Evolutionary conservation across 495 filamentous ascomycete genomes (phyloP), one percentile per base, ranked within the genome.

Genomic region (Penicillium herquei): DNA sequence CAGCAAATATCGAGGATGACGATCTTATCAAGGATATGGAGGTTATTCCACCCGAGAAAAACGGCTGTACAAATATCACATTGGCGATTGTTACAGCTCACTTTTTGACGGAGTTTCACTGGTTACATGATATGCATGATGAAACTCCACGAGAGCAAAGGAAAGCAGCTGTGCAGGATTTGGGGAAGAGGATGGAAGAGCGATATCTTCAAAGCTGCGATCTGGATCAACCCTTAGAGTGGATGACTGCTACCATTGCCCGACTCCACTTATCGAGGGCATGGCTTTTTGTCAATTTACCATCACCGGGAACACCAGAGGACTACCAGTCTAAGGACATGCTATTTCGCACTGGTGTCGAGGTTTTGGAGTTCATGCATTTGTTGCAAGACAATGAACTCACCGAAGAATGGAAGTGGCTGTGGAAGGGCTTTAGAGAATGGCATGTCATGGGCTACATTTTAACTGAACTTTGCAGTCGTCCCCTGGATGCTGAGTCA

Each of bases 391-490:
- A 37, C 0, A 51, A 56, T 45, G 2, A 30, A 11, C 16, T 51
- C 31, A 56, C 47, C 5, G n/a, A 30, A 45, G 45, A 51, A 12
- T 56, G 46, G 54, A 44, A 10, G 9, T 51, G 54, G 54, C 47
- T 92, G 7, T 90, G 88, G 71, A 81, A 84, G 68, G 91, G 86
- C 6, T 92, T 91, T 65, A 84, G 84, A 16, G 86, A 92, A 54
- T 86, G 85, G 81, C 85, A 92, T 52, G 86, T 86, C 7, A 77
- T 92, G 5, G 87, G 85, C 6, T 90, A 85, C 56, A 74, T 69
- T 12, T 70, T 95, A 8, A 78, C 86, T 0, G 91, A 94, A 57
- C 77, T 91, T 5, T 84, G 85, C 61, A 71, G 80, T 47, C 80
- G 87, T 37, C 80, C 83, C 13, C 79, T 73, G 16, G 68, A 79